Conservation (phyloP, 352 stramenopile genomes). For the Globisporangium mamillatum region DNA sequence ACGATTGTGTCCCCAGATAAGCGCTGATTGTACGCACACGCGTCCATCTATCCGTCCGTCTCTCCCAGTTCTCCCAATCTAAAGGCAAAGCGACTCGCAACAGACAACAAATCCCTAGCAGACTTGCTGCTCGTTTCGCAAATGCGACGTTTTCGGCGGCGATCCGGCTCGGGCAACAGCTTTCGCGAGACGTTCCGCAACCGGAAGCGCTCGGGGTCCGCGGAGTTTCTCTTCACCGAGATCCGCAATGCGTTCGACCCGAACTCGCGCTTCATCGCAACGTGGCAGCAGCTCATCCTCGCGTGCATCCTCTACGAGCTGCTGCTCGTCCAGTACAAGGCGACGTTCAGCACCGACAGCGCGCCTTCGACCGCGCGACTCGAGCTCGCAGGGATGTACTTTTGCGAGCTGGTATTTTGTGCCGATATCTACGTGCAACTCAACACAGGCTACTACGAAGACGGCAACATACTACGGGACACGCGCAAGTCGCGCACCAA, state of each 20-base stretch:
- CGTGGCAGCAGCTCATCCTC: conserved; percentile 55
- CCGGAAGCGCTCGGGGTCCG: conserved; percentile 39
- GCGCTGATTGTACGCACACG: not conserved
- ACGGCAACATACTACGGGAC: conserved; percentile 65
- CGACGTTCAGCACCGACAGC: conserved; percentile 28
- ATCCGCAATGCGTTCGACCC: conserved; percentile 62
- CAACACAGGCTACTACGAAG: conserved; percentile 72
- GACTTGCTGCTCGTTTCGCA: not conserved
- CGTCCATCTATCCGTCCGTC: not conserved
- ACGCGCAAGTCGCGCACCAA: conserved; percentile 52
- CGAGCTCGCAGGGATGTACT: conserved; percentile 42
- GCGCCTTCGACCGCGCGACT: conserved; percentile 6
- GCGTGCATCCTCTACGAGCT: conserved; percentile 53
- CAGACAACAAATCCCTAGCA: not conserved
- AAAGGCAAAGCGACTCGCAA: not conserved
- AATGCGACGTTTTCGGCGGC: conserved; percentile 5
- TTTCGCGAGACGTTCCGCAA: conserved; percentile 39
- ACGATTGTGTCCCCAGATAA: not conserved
- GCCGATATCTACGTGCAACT: conserved; percentile 69
- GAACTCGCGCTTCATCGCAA: conserved; percentile 44
- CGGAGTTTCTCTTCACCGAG: conserved; percentile 45
- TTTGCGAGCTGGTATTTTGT: conserved; percentile 57
- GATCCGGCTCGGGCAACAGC: conserved; percentile 21
- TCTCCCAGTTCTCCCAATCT: not conserved
- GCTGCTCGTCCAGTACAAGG: conserved; percentile 40